A percentile compares a stretch with the other conserved stretches of the same genome.
These are phyloP conservation scores for Phalaenopsis equestris DNA, from an alignment of 106 monocot species.

Conservation along the genomic window DNA sequence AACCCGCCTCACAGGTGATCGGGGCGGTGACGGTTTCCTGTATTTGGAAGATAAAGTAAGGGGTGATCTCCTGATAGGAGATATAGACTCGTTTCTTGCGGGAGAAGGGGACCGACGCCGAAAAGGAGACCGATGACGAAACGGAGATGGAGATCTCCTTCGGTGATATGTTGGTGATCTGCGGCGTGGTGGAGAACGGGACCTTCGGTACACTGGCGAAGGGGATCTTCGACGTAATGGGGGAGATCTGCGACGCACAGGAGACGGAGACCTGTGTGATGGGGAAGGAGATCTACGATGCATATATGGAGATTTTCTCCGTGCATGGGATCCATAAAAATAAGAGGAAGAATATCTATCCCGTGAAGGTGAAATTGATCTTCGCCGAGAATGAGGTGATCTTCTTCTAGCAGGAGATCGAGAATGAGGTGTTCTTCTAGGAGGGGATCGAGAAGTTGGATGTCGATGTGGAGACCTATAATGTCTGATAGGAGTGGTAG, in stretches of 20 bases:
- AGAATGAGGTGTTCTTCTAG: constrained; percentile 31
- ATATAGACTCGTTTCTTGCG: constrained; percentile 15
- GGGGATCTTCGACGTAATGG: constrained; percentile 17
- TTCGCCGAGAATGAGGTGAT: constrained; percentile 38
- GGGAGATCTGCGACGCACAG: constrained; percentile 18
- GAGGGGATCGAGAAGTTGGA: constrained; percentile 21
- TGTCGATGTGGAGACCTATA: constrained; percentile 37
- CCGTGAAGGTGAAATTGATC: constrained; percentile 30
- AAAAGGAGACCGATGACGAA: constrained; percentile 29
- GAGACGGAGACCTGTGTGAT: constrained; percentile 24
- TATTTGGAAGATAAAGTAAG: constrained; percentile 19
- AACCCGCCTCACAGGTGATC: constrained; percentile 23
- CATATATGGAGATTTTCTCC: constrained; percentile 13
- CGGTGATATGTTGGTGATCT: constrained; percentile 10
- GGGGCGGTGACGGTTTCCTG: constrained; percentile 17
- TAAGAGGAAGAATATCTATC: constrained; percentile 27
- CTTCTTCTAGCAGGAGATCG: constrained; percentile 36
- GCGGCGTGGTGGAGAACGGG: constrained; percentile 18
- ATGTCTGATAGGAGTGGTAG: constrained; percentile 22
- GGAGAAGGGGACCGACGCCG: constrained; percentile 16
- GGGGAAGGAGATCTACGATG: constrained; percentile 28
- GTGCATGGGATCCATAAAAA: constrained; percentile 12
- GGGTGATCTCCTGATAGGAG: constrained; percentile 41
- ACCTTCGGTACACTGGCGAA: constrained; percentile 15
- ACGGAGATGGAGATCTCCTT: constrained; percentile 43